Conservation (phyloP, 2,329 filamentous ascomycete species). For the Xenosphaeropsis pyriputrescens region DNA sequence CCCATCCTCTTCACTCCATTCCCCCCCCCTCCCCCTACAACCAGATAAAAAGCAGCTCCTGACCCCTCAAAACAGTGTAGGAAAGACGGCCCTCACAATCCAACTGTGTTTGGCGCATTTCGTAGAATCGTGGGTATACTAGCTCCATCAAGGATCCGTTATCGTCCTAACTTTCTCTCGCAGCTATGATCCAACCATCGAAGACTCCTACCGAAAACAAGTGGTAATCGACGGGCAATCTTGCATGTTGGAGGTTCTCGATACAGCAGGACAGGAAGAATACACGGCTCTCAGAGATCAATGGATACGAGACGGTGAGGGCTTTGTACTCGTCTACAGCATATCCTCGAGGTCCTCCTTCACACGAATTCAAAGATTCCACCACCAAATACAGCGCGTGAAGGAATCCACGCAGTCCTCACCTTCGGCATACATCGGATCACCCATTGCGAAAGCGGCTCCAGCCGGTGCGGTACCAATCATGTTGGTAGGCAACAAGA, state of each 20-base stretch:
- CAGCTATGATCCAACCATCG: slow-evolving; percentile 69
- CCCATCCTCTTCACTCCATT: too few species aligned
- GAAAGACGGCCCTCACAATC: slow-evolving; percentile 86
- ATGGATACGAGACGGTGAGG: slow-evolving; percentile 96
- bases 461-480: slow-evolving; percentile 58
- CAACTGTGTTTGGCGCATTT: slow-evolving; percentile 98
- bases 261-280: slow-evolving; percentile 96
- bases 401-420: slow-evolving; percentile 78
- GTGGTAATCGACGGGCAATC: slow-evolving; percentile 89
- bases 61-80: slow-evolving; percentile 35
- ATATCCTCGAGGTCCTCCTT: slow-evolving; percentile 96
- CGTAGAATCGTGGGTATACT: slow-evolving; percentile 53
- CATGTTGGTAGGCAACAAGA: slow-evolving; percentile 98
- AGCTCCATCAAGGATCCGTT: too few species aligned
- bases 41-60: slow-evolving; percentile 27
- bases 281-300: slow-evolving; percentile 94
- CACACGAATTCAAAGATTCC: slow-evolving; percentile 84
- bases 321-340: slow-evolving; percentile 95
- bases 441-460: slow-evolving; percentile 44
- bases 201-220: slow-evolving; percentile 79
- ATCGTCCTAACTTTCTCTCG: neutral
- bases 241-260: slow-evolving; percentile 94
- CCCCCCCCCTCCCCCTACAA: too few species aligned
- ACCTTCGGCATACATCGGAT: slow-evolving; percentile 56
- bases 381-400: slow-evolving; percentile 92